These are phyloP conservation scores for Emergomyces orientalis DNA, from an alignment of 2,329 filamentous ascomycete genomes.

Conservation along the genomic window DNA sequence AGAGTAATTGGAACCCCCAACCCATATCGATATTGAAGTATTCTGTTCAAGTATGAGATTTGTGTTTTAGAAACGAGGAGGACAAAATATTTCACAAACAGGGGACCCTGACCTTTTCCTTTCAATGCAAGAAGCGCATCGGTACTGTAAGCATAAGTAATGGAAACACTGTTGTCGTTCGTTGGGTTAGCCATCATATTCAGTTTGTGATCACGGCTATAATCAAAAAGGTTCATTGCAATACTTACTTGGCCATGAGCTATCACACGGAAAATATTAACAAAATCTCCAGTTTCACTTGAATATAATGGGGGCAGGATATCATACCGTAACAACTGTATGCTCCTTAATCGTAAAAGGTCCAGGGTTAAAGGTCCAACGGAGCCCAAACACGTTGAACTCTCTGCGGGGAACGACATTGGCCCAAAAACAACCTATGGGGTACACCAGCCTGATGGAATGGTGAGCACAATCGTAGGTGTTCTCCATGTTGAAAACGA, in stretches of 20 bases:
- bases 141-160: conserved; percentile 22
- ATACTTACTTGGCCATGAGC: conserved; percentile 58
- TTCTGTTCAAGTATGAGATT: conserved; percentile 11
- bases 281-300: conserved; percentile 34
- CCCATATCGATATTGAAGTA: conserved; percentile 19
- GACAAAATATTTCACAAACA: background rate
- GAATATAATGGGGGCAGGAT: conserved; percentile 43
- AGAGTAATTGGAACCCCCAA: conserved; percentile 22
- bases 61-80: background rate
- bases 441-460: conserved; percentile 40
- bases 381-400: conserved; percentile 26
- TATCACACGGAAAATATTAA: conserved; percentile 45
- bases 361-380: conserved; percentile 29
- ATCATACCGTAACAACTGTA: conserved; percentile 36
- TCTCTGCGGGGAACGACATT: conserved; percentile 23
- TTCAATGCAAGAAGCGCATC: conserved; percentile 22
- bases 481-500: background rate
- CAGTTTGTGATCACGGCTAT: background rate
- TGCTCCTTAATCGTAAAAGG: conserved; percentile 37
- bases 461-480: background rate
- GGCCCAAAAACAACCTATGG: conserved; percentile 30
- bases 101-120: conserved; percentile 16
- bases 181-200: background rate
- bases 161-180: conserved; percentile 17
- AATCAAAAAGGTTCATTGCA: background rate